These are phyloP conservation scores for Pleurotus citrinopileatus DNA, from an alignment of 768 basidiomycete genomes.

Conservation along the genomic window DNA sequence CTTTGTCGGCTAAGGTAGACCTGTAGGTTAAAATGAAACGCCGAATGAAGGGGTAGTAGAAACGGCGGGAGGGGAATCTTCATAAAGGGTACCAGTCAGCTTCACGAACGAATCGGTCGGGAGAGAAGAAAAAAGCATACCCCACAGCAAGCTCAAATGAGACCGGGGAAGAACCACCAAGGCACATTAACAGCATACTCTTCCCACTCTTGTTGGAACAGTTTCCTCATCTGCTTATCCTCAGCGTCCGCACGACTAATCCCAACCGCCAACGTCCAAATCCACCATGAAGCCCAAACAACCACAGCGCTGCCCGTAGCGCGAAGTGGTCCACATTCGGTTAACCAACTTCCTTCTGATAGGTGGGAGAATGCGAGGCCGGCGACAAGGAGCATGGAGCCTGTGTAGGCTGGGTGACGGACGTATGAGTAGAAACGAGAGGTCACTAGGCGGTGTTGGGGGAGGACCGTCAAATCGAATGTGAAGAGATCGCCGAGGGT, in stretches of 20 bases:
- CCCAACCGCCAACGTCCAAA: constrained; percentile 39
- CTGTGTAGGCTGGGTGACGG: constrained; percentile 47
- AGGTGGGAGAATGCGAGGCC: constrained; percentile 40
- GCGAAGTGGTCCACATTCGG: constrained; percentile 28
- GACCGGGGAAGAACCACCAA: constrained; percentile 47
- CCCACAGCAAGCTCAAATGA: too few relatives aligned
- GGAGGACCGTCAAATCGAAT: constrained; percentile 55
- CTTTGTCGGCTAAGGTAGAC: too few relatives aligned
- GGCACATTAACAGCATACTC: constrained; percentile 37
- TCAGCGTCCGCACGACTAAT: constrained; percentile 46
- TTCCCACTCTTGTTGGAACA: constrained; percentile 45
- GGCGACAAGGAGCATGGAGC: constrained; percentile 40
- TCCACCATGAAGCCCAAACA: constrained; percentile 36
- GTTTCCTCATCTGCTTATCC: constrained; percentile 40
- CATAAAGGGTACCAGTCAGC: too few relatives aligned
- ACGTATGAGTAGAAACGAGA: constrained; percentile 41
- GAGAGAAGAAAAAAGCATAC: too few relatives aligned
- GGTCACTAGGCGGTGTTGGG: constrained; percentile 44
- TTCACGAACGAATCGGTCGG: too few relatives aligned
- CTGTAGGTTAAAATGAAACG: too few relatives aligned
- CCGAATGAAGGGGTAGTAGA: too few relatives aligned
- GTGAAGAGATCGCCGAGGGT: constrained; percentile 55
- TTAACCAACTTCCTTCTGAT: constrained; percentile 36
- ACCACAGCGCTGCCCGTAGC: constrained; percentile 20
- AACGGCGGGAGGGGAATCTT: too few relatives aligned